Evolutionary conservation across 352 stramenopile genomes (phyloP).

Genomic region (Peronospora farinosa): DNA sequence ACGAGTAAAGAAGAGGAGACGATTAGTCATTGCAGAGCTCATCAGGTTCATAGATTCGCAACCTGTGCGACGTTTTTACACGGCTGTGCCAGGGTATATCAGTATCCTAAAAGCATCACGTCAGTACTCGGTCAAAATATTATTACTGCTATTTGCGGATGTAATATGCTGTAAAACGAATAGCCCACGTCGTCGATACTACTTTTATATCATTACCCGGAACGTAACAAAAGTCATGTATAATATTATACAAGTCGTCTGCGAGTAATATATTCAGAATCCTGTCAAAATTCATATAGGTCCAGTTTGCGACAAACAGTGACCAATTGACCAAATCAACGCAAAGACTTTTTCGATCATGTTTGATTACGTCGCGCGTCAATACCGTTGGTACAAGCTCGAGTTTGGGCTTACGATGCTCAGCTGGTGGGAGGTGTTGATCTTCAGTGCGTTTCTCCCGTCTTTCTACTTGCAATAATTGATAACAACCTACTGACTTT

Average conservation of each 20-base stretch:
- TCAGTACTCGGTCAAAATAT: conserved; percentile 26
- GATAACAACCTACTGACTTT: background rate
- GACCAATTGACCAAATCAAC: conserved; percentile 12
- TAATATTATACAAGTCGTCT: conserved; percentile 25
- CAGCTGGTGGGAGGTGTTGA: conserved; percentile 71
- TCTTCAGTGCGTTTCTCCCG: conserved; percentile 61
- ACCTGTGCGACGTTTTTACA: conserved; percentile 22
- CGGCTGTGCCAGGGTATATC: conserved; percentile 27
- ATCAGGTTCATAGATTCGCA: conserved; percentile 16
- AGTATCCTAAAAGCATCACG: conserved; percentile 19
- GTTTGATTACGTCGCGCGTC: conserved; percentile 52
- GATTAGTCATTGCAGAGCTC: conserved; percentile 31
- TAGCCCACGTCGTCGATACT: conserved; percentile 31
- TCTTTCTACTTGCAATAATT: background rate
- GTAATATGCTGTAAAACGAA: conserved; percentile 45
- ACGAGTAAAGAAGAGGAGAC: conserved; percentile 19
- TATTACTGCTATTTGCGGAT: conserved; percentile 33
- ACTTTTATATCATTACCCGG: conserved; percentile 22
- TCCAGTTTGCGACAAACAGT: conserved; percentile 7
- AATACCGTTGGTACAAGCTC: conserved; percentile 85
- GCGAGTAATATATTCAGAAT: background rate
- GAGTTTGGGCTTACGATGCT: conserved; percentile 84
- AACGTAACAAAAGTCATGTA: conserved; percentile 11
- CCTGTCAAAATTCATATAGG: background rate
- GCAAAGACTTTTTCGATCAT: conserved; percentile 26